These are phyloP conservation scores for Pistacia atlantica DNA, from an alignment of 345 rosid species.

Conservation along the genomic window DNA sequence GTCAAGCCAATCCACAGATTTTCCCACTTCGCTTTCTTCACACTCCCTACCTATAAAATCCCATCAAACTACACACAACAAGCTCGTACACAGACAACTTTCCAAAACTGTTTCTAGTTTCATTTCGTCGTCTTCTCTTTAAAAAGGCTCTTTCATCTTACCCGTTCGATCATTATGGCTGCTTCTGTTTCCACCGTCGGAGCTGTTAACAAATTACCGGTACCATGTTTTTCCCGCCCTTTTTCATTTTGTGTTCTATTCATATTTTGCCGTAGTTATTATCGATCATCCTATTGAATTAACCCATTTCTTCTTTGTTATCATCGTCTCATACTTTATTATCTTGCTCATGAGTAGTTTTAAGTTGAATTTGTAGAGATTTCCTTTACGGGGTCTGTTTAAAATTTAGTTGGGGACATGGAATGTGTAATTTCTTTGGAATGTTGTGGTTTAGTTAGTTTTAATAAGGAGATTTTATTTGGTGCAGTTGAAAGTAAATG, in stretches of 20 bases:
- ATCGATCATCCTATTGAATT: conserved; percentile 8
- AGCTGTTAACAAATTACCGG: conserved; percentile 36
- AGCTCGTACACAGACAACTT: background rate
- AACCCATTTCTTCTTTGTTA: conserved; percentile 3
- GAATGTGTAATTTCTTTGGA: conserved; percentile 13
- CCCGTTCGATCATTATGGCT: conserved; percentile 37
- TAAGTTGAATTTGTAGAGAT: too few relatives aligned
- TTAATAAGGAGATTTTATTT: conserved; percentile 12
- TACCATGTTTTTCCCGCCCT: conserved; percentile 35
- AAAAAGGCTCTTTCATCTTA: background rate
- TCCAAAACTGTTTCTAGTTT: conserved; percentile 10
- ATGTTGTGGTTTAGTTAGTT: background rate
- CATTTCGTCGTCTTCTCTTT: conserved; percentile 28
- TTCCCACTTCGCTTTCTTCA: background rate
- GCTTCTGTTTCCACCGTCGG: conserved; percentile 41
- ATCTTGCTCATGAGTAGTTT: too few relatives aligned
- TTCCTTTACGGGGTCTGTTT: background rate
- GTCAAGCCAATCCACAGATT: conserved; percentile 11
- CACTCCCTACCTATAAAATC: conserved; percentile 19
- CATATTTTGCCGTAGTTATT: conserved; percentile 12
- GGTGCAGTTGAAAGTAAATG: conserved; percentile 37
- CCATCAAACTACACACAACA: background rate
- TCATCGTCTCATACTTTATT: conserved; percentile 15
- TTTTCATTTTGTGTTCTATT: background rate
- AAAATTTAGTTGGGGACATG: conserved; percentile 3